A percentile compares a stretch with the other conserved stretches of the same genome.
phyloP scores from a whole-genome alignment of 352 stramenopile genomes.

The Achlya hypogyna region DNA sequence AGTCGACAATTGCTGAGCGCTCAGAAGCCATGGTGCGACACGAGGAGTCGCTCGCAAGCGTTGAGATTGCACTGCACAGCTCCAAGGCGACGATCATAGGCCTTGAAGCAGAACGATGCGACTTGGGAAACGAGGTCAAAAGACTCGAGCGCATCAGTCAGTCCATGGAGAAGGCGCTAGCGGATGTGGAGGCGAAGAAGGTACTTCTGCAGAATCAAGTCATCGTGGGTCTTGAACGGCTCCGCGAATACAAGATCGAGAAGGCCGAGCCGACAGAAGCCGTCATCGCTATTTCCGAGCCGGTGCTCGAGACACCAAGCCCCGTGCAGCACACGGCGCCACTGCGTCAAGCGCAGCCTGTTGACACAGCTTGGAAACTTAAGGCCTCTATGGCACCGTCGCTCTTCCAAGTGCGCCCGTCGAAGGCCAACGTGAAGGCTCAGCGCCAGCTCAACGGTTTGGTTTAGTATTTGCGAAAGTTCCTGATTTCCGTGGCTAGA shows the following conservation, averaged over 20 bases:
- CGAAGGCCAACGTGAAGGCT: neutral
- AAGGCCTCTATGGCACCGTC: neutral
- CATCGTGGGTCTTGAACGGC: neutral
- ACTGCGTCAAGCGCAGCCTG: neutral
- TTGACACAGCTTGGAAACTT: neutral
- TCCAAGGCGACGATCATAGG: neutral
- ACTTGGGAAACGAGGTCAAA: neutral
- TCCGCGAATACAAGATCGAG: neutral
- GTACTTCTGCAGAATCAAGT: neutral
- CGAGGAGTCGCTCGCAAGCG: neutral
- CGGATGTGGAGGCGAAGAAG: neutral
- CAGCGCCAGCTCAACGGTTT: constrained; percentile 1
- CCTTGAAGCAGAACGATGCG: neutral
- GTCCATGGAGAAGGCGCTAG: neutral
- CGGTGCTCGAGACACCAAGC: neutral
- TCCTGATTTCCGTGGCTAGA: neutral
- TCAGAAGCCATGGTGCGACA: neutral
- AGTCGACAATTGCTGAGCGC: neutral
- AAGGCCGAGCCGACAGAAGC: neutral
- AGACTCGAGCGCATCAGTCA: neutral
- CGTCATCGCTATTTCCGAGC: neutral
- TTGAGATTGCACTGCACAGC: neutral
- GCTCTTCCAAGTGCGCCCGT: neutral
- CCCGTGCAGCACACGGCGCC: neutral
- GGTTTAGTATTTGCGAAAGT: neutral